phyloP scores from a whole-genome alignment of 192 early-diverging fungal species.

The Coemansia sp. region DNA sequence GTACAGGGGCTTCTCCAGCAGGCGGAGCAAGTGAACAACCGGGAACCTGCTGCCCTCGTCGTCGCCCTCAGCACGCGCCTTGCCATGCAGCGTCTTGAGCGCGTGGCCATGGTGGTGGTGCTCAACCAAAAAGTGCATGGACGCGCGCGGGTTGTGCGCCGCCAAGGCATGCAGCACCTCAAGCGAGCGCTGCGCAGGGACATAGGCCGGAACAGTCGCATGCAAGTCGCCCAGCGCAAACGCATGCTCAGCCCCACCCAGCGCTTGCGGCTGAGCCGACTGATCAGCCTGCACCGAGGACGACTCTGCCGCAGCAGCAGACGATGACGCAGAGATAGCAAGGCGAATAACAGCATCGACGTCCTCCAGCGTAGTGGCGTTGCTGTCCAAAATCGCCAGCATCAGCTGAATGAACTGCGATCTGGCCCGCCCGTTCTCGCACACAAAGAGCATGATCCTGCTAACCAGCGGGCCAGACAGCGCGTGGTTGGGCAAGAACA shows the following conservation, averaged over 20 bases:
- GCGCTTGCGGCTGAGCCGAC: conserved; percentile 17
- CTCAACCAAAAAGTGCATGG: conserved; percentile 67
- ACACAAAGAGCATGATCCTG: conserved; percentile 57
- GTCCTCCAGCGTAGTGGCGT: conserved; percentile 41
- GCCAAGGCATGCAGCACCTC: conserved; percentile 82
- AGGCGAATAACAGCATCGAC: conserved; percentile 40
- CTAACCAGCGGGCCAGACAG: conserved; percentile 60
- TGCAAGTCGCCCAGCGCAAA: conserved; percentile 50
- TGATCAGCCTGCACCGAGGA: conserved; percentile 7
- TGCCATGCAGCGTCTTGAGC: conserved; percentile 25
- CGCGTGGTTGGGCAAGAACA: conserved; percentile 83
- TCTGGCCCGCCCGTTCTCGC: conserved; percentile 85
- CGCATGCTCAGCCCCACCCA: conserved; percentile 18
- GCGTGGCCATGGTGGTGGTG: conserved; percentile 11
- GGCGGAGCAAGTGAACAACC: conserved; percentile 71
- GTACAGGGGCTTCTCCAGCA: conserved; percentile 83
- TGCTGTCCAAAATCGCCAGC: conserved; percentile 78
- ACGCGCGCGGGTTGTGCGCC: conserved; percentile 65
- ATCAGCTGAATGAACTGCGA: conserved; percentile 82
- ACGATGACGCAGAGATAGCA: conserved; percentile 10
- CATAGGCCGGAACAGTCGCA: conserved; percentile 72
- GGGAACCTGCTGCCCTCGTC: conserved; percentile 58
- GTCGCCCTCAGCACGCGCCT: conserved; percentile 65
- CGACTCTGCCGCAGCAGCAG: conserved; percentile 13
- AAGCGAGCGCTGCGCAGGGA: conserved; percentile 87